Evolutionary conservation across 495 filamentous ascomycete species (phyloP).

Genomic region (Viridothelium virens): DNA sequence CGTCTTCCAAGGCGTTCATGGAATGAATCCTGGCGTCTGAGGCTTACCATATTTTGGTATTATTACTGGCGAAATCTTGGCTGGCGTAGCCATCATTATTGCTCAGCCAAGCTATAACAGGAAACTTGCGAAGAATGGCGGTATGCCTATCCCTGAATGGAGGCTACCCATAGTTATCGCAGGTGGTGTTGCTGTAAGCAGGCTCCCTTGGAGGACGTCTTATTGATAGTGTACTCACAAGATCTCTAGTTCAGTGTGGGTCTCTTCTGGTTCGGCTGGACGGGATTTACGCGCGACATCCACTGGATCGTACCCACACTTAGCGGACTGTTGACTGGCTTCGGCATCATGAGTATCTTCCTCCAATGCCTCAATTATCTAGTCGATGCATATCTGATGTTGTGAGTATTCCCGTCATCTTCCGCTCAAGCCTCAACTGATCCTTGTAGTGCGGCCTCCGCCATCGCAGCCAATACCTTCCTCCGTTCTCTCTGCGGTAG

Average conservation of each 20-base stretch:
- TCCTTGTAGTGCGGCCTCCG: slow-evolving; percentile 59
- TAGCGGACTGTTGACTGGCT: slow-evolving; percentile 55
- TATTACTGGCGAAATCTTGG: slow-evolving; percentile 62
- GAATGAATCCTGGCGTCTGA: slow-evolving; percentile 56
- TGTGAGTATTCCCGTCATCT: slow-evolving; percentile 45
- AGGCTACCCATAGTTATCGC: slow-evolving; percentile 70
- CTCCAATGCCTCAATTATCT: slow-evolving; percentile 79
- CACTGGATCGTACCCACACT: slow-evolving; percentile 80
- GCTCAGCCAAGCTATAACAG: slow-evolving; percentile 57
- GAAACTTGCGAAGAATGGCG: slow-evolving; percentile 55
- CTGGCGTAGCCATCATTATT: slow-evolving; percentile 55
- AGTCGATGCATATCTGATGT: slow-evolving; percentile 81
- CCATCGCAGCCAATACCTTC: slow-evolving; percentile 85
- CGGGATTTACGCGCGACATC: slow-evolving; percentile 52
- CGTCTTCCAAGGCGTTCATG: slow-evolving; percentile 66
- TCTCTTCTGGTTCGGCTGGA: slow-evolving; percentile 87
- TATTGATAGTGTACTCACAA: neutral
- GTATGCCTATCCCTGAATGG: slow-evolving; percentile 76
- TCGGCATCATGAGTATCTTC: slow-evolving; percentile 71
- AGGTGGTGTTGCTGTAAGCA: slow-evolving; percentile 50
- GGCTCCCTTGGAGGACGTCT: neutral
- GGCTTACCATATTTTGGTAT: slow-evolving; percentile 79
- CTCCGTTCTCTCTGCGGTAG: slow-evolving; percentile 69
- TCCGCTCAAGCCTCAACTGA: slow-evolving; percentile 6
- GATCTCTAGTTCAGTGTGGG: slow-evolving; percentile 52